Evolutionary conservation across 2,329 filamentous ascomycete genomes (phyloP).

Genomic region (Trichoderma brevicompactum): DNA sequence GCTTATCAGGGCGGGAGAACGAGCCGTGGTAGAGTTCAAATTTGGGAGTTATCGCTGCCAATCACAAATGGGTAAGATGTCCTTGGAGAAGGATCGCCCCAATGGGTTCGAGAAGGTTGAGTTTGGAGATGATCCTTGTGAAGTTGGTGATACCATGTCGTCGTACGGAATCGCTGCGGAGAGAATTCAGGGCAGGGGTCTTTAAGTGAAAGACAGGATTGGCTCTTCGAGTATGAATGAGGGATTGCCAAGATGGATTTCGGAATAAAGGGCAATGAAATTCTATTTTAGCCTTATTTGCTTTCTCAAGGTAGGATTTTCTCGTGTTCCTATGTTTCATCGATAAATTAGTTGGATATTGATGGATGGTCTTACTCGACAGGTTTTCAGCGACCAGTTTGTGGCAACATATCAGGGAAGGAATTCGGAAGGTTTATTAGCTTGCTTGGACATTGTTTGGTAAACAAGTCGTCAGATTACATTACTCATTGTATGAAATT

Average conservation of each 20-base stretch:
- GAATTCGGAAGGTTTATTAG: background rate
- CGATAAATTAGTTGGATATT: background rate
- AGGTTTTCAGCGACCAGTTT: background rate
- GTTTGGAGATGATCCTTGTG: conserved; percentile 46
- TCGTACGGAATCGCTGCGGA: conserved; percentile 42
- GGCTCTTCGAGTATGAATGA: background rate
- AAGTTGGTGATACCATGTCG: conserved; percentile 41
- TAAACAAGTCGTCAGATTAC: conserved; percentile 11
- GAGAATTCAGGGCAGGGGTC: conserved; percentile 41
- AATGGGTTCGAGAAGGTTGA: conserved; percentile 45
- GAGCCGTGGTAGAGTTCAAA: conserved; percentile 52
- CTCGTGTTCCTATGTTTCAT: background rate
- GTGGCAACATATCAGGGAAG: background rate
- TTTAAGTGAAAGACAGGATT: conserved; percentile 31
- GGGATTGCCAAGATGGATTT: background rate
- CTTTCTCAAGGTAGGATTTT: background rate
- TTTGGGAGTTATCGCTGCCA: conserved; percentile 62
- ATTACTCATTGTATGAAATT: background rate
- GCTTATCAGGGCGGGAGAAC: conserved; percentile 36
- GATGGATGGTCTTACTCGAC: background rate
- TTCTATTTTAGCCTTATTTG: background rate
- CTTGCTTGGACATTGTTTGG: conserved; percentile 8
- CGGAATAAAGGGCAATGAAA: background rate
- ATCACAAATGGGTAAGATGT: conserved; percentile 53
- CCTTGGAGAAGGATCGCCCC: conserved; percentile 44